Base-by-base conservation (phyloP, 2,329 filamentous ascomycete genomes). In the Talaromyces sp. region DNA sequence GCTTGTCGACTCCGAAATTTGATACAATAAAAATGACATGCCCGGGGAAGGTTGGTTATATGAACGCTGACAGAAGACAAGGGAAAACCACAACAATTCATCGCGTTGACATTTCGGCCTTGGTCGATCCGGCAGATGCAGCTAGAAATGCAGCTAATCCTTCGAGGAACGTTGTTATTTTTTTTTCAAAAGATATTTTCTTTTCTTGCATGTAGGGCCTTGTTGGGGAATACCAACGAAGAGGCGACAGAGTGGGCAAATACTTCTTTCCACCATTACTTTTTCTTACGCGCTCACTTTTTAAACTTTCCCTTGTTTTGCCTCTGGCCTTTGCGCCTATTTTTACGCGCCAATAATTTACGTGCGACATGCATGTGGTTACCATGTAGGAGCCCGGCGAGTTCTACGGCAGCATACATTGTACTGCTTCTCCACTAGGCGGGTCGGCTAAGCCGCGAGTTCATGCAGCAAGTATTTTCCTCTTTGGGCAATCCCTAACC, bases 391-490 rank as follows among this genome's bases (percentile, higher is more conserved):
- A 23, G 44, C 28, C 36, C 28, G 59, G 53, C n/a, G 36, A 56
- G 28, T 14, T 18, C 3, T 23, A 23, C 12, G 34, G 42, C 33
- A 34, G 28, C 52, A 14, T 61, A 55, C 33, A 61, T 40, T 50
- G 42, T 56, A 56, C 30, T 61, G 56, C 50, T 50, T 42, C 18
- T 51, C 47, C 53, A 56, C 44, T 50, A 34, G 27, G 18, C 50
- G n/a, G 60, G 56, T 30, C 42, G 28, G 27, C 27, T 33, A 28
- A 56, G 30, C 59, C 55, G 53, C 31, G 56, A 34, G 28, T 31
- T 33, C 54, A 57, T 47, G 28, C 18, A 30, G 16, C 50, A 57
- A 62, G 60, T 62, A 52, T 59, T 62, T 62, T 56, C 61, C 61
- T 62, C 55, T 56, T 62, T 47, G 40, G 59, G 61, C n/a, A 56